Base-by-base conservation (phyloP, 2,329 filamentous ascomycete species). In the Colletotrichum scovillei region DNA sequence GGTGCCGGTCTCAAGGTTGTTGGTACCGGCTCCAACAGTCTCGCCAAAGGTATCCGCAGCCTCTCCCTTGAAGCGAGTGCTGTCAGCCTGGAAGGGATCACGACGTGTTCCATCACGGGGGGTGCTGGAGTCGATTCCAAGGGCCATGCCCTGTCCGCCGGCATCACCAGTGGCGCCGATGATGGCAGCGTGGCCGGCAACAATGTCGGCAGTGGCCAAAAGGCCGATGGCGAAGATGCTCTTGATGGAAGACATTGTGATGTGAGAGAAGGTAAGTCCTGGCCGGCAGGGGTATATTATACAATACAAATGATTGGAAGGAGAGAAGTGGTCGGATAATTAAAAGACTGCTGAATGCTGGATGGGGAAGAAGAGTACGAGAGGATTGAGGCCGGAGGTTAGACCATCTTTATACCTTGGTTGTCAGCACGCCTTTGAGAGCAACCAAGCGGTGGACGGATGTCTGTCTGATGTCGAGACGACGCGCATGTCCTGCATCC, bases 31-130 rank as follows among this genome's bases (percentile, higher is more conserved):
- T 26, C 81, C 86, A 67, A 92, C 80, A 14, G 90, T 92, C 84
- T 91, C 88, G 75, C 90, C 89, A 76, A 90, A 86, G 28, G 85
- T 86, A 52, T 86, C 85, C 14, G 86, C 88, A 16, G 86, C 81
- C 52, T 82, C 83, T 53, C 88, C 89, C 66, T 84, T 83, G 87
- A 92, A 92, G 69, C 89, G 89, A 65, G 91, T 93, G 63, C 86
- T 86, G 76, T 92, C 91, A 75, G 88, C 87, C 82, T 93, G 91
- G 85, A 92, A 92, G 58, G 91, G 91, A 63, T 86, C 82, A 73
- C 90, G 87, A 14, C 83, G 80, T 26, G 90, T 91, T 53, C 90
- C 91, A 76, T 91, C 89, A 74, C 91, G 90, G 53, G 91, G 90
- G 63, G 90, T 92, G 76, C 77, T 78, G 59, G 86, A 83, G 80